Base-by-base conservation (phyloP, 352 stramenopile genomes). In the Albugo candida region DNA sequence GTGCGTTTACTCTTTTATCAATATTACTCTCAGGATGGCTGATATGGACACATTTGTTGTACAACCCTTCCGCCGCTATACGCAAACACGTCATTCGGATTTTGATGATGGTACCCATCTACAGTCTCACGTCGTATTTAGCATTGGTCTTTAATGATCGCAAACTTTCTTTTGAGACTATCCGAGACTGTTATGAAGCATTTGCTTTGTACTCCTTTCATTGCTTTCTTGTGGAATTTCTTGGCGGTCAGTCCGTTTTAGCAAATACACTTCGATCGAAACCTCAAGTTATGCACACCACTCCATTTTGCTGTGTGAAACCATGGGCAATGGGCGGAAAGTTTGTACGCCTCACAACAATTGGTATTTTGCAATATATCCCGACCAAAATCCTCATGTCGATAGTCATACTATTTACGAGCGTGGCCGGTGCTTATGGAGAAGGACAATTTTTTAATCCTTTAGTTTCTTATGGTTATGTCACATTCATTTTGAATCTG, bases 181-280 rank as follows among this genome's bases (percentile, higher is more conserved):
- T 93, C 36, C 81, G 86, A 36, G 84, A 95, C 47, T 87, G 78
- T 59, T 96, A 96, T 61, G 86, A 96, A 53, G 85, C 85, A 12
- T 96, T 93, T 51, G 85, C 83, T 45, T 81, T 96, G 47, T 95
- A 95, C 56, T 94, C 73, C 43, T 96, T 96, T 61, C 73, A 94
- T 54, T 92, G 88, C 64, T 96, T 95, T 52, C 59, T 96, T 17
- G 73, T 96, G 44, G 71, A 81, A 55, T 93, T 85, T 56, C 64
- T 95, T 13, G 83, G 78, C 41, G 79, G 76, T 14, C 73, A 87
- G 54, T 75, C 65, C 2, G 76, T 88, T 42, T 61, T 95, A 19
- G 75, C 76, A 16, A 78, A 62, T 49, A 89, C 79, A 36, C 66
- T 93, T 51, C 75, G 80, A 31, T 92, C 79, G 51, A 92, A 94